These are phyloP conservation scores for Aspergillus funiculosus DNA, from an alignment of 495 filamentous ascomycete genomes.

Conservation along the genomic window DNA sequence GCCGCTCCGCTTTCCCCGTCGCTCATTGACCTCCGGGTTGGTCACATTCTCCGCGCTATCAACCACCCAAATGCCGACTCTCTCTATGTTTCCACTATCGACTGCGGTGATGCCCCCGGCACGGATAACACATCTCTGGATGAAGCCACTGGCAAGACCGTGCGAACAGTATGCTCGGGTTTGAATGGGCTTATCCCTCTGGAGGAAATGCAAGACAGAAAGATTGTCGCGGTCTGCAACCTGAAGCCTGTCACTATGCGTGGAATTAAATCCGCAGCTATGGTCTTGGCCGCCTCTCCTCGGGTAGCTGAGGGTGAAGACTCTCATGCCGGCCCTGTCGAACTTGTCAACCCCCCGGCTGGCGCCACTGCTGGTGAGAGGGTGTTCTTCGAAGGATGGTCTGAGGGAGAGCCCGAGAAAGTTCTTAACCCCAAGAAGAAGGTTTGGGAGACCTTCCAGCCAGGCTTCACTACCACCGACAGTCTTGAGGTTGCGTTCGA, in stretches of 20 bases:
- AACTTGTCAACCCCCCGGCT: conserved; percentile 82
- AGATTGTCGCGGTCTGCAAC: conserved; percentile 92
- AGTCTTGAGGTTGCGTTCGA: conserved; percentile 75
- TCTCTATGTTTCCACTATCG: conserved; percentile 93
- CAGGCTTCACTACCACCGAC: conserved; percentile 84
- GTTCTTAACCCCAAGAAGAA: conserved; percentile 98
- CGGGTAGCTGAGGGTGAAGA: conserved; percentile 68
- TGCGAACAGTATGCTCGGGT: conserved; percentile 93
- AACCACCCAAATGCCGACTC: conserved; percentile 96
- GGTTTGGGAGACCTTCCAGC: conserved; percentile 93
- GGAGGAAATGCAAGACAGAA: conserved; percentile 92
- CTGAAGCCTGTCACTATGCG: conserved; percentile 99
- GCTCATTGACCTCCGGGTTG: conserved; percentile 89
- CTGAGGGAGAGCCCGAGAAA: conserved; percentile 78
- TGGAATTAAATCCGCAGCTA: conserved; percentile 88
- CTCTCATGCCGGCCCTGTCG: conserved; percentile 82
- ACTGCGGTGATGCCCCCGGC: conserved; percentile 81
- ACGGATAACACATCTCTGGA: conserved; percentile 71
- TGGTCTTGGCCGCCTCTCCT: conserved; percentile 95
- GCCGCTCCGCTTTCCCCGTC: conserved; percentile 69
- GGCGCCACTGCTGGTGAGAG: conserved; percentile 75
- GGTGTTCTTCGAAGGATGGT: conserved; percentile 90
- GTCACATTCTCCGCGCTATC: conserved; percentile 91
- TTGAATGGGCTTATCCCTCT: conserved; percentile 88
- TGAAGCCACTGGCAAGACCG: conserved; percentile 79